phyloP scores from a whole-genome alignment of 495 filamentous ascomycete genomes.

The Niebla homalea region DNA sequence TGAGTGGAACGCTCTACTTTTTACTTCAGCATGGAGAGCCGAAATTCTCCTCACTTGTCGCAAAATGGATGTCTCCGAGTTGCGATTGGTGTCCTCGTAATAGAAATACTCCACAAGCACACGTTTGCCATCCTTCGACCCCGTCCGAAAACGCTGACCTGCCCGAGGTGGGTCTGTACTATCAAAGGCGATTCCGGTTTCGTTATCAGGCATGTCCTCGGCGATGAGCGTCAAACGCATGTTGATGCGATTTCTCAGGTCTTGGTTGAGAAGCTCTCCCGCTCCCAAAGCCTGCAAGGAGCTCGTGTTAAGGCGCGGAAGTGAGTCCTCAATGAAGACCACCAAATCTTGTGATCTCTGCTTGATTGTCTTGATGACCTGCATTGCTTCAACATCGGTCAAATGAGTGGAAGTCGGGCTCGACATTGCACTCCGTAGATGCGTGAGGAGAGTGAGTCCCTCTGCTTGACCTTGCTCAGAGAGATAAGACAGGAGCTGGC shows the following conservation, averaged over 20 bases:
- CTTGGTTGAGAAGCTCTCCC: not conserved
- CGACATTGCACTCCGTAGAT: not conserved
- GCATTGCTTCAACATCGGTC: not conserved
- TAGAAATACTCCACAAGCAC: not conserved
- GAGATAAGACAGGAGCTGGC: too few relatives aligned
- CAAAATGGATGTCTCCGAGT: too few relatives aligned
- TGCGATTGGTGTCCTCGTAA: not conserved
- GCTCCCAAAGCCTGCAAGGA: not conserved
- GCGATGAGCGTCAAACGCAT: not conserved
- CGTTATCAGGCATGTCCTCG: not conserved
- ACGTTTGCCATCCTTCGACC: not conserved
- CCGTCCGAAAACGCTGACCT: not conserved
- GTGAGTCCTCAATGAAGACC: not conserved
- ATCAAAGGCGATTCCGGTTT: not conserved
- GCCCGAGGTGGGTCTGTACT: not conserved
- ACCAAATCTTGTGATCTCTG: not conserved
- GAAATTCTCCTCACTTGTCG: too few relatives aligned
- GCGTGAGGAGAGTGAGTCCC: not conserved
- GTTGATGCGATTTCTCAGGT: not conserved
- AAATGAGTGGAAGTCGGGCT: not conserved
- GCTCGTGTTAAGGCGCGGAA: not conserved
- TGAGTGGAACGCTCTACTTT: too few relatives aligned
- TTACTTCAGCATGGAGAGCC: too few relatives aligned
- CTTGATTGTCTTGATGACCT: not conserved
- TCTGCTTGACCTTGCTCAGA: too few relatives aligned